Base-by-base conservation (phyloP, 345 rosid species). In the Populus davidiana region DNA sequence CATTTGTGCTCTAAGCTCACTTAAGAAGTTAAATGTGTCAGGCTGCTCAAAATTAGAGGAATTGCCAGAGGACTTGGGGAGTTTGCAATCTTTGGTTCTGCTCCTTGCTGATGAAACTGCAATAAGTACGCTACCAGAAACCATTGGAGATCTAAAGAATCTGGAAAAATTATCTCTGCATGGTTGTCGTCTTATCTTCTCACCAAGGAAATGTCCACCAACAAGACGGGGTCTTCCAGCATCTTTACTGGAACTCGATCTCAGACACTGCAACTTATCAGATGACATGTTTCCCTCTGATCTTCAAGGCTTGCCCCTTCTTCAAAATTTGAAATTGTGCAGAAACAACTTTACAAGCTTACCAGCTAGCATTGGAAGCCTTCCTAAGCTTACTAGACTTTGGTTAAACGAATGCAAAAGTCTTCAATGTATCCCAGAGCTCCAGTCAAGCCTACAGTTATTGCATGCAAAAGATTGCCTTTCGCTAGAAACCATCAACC, bases 311-410 rank as follows among this genome's bases (percentile, higher is more conserved):
- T n/a, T 76, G 38, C 14, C 21, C 13, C 44, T 23, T 14, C 21
- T 78, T 43, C 35, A 12, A 52, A 20, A 31, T 4, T 23, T 78
- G 35, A 72, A 71, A n/a, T 50, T 78, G 52, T 62, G 76, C 29
- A 76, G 76, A 64, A 78, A 78, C 44, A 41, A 38, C 63, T 71
- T 78, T 41, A 64, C 47, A 14, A 44, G 66, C 43, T 47, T 78
- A 29, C 81, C 81, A 21, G 27, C 49, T 8, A 63, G 72, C 43
- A 66, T 78, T 23, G 33, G 66, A 31, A 14, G 39, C 38, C 73
- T 76, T 23, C 52, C 72, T 43, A 39, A 69, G 41, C 79, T 76
- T 8, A 17, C 2, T 6, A 0, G 13, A 2, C 78, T 75, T 10
- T 67, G 33, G 49, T 23, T 67, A 56, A 36, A 75, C 62, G 27